These are phyloP conservation scores for Talaromyces sp. DNA, from an alignment of 2,329 filamentous ascomycete species.

Conservation along the genomic window DNA sequence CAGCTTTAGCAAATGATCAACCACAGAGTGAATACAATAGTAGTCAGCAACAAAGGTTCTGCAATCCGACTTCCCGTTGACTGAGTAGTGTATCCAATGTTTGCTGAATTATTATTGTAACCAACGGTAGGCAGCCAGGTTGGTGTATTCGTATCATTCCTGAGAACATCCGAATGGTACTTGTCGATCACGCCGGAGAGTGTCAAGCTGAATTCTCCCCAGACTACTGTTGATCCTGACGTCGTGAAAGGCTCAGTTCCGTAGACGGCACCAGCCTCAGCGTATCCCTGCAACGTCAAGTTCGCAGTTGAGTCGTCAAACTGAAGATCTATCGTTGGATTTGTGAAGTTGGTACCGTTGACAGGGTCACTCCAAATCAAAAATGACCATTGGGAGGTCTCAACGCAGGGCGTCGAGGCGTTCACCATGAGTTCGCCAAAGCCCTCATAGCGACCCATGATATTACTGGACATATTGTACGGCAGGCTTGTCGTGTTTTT, in stretches of 20 bases:
- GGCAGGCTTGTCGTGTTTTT: background rate
- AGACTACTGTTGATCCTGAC: too few relatives aligned
- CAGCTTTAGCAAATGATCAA: too few relatives aligned
- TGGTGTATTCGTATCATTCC: constrained; percentile 12
- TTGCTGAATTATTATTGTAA: constrained; percentile 21
- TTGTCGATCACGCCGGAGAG: constrained; percentile 7
- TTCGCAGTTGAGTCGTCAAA: constrained; percentile 5
- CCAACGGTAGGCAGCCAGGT: constrained; percentile 20
- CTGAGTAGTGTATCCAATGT: constrained; percentile 16
- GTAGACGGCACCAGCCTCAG: background rate
- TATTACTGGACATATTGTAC: constrained; percentile 5
- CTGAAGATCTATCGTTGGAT: background rate
- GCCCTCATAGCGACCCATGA: background rate
- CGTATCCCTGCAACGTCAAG: constrained; percentile 5
- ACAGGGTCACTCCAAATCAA: background rate
- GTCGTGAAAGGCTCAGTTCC: background rate
- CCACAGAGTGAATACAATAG: too few relatives aligned
- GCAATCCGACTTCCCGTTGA: too few relatives aligned
- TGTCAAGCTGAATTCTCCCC: background rate
- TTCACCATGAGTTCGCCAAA: background rate
- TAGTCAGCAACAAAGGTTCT: too few relatives aligned
- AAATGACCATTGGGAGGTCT: background rate
- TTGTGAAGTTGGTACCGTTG: background rate
- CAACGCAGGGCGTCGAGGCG: background rate
- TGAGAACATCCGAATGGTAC: constrained; percentile 21